These are phyloP conservation scores for Lantana camara DNA, from an alignment of 257 asterid genomes.

Conservation along the genomic window DNA sequence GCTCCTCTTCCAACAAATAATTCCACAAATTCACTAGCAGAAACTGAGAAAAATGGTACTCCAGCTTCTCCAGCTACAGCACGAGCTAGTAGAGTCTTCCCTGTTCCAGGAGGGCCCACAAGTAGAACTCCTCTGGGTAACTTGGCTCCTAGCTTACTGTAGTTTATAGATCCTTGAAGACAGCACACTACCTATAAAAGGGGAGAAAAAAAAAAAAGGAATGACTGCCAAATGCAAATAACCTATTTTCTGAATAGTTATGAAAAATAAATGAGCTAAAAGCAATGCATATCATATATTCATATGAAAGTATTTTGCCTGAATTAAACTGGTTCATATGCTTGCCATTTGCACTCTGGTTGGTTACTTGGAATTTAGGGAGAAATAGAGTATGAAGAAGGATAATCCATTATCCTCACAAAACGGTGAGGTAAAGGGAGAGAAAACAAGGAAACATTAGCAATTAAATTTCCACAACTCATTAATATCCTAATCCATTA, in stretches of 20 bases:
- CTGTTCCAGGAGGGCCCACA: constrained; percentile 99
- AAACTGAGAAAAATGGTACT: constrained; percentile 91
- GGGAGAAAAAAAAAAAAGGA: constrained; percentile 9
- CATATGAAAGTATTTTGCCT: too few species aligned
- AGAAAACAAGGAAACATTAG: too few species aligned
- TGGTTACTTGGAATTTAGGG: too few species aligned
- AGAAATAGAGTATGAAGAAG: too few species aligned
- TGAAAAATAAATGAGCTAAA: constrained; percentile 14
- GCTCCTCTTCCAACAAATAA: constrained; percentile 98
- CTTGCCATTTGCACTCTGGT: too few species aligned
- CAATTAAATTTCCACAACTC: too few species aligned
- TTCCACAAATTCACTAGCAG: constrained; percentile 98
- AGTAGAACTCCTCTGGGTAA: constrained; percentile 92
- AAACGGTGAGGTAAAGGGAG: too few species aligned
- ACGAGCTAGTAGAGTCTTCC: constrained; percentile 92
- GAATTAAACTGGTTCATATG: too few species aligned
- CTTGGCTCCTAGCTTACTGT: constrained; percentile 91
- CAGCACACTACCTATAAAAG: constrained; percentile 79
- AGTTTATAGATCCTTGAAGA: constrained; percentile 87
- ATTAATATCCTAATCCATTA: too few species aligned
- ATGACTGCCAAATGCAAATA: constrained; percentile 5
- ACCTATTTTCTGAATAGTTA: neutral
- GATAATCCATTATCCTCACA: too few species aligned
- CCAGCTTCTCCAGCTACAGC: constrained; percentile 99
- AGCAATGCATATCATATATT: neutral